A percentile compares a stretch with the other conserved stretches of the same genome.
Evolutionary conservation across 345 rosid genomes (phyloP).

Genomic region (Hibiscus trionum): DNA sequence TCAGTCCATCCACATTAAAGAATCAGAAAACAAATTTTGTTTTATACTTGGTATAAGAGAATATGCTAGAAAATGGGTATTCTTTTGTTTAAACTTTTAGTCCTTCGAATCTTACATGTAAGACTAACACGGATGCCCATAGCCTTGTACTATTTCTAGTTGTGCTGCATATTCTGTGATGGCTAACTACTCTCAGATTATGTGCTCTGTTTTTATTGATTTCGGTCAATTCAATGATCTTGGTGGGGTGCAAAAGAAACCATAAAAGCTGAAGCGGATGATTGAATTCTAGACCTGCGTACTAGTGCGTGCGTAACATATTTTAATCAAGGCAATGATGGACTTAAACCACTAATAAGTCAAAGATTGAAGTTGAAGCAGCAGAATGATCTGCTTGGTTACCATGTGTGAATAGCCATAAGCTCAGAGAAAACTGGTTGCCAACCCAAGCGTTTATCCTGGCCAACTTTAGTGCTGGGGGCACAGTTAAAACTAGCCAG

Average conservation of each 20-base stretch:
- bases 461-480: slow-evolving; percentile 4
- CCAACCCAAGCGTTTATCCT: not conserved
- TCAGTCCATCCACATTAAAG: not conserved
- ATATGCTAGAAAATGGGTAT: not conserved
- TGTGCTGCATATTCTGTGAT: not conserved
- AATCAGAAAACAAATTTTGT: not conserved
- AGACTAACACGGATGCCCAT: too few species aligned
- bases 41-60: not conserved
- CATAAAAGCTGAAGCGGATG: not conserved
- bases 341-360: too few species aligned
- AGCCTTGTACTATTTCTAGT: too few species aligned
- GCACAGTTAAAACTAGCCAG: not conserved
- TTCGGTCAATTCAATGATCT: not conserved
- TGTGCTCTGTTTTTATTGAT: not conserved
- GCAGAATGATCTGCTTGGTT: too few species aligned
- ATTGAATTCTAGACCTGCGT: not conserved
- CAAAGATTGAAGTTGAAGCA: too few species aligned
- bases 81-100: not conserved
- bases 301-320: not conserved
- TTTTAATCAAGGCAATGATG: not conserved
- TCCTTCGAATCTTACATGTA: not conserved
- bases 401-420: too few species aligned
- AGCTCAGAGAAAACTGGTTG: too few species aligned
- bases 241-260: not conserved
- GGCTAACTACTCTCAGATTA: not conserved